Evolutionary conservation across 345 rosid species (phyloP).

Genomic region (Leavenworthia alabamica): DNA sequence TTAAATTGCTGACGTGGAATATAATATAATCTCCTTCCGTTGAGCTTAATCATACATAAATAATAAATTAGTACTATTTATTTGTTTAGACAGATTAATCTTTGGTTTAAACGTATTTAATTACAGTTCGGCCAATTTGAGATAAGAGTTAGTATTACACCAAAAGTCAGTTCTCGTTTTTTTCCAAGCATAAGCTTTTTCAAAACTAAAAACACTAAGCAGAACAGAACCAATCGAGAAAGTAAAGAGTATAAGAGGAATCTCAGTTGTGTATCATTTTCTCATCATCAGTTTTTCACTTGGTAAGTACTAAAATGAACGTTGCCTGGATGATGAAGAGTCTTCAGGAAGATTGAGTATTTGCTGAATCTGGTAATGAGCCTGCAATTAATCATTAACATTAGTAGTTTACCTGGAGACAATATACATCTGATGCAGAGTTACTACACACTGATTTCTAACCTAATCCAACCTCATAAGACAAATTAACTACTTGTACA

Average conservation of each 20-base stretch:
- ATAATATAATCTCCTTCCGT: neutral
- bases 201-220: neutral
- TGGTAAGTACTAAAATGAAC: constrained; percentile 1
- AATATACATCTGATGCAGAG: neutral
- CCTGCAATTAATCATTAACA: constrained; percentile 5
- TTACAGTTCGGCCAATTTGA: neutral
- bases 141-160: neutral
- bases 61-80: too few species aligned
- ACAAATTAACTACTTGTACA: neutral
- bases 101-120: too few species aligned
- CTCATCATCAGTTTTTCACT: neutral
- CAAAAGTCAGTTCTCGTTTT: neutral
- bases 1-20: neutral
- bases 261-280: neutral
- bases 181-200: neutral
- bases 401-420: neutral
- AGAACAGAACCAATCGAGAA: neutral
- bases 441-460: neutral
- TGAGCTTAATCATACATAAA: too few species aligned
- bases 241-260: neutral
- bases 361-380: constrained; percentile 36
- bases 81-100: too few species aligned
- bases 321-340: constrained; percentile 9
- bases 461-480: neutral
- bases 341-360: constrained; percentile 32